Evolutionary conservation across 345 rosid genomes (phyloP), one percentile per base, ranked within the genome.

Genomic region (Citrus sp.): DNA sequence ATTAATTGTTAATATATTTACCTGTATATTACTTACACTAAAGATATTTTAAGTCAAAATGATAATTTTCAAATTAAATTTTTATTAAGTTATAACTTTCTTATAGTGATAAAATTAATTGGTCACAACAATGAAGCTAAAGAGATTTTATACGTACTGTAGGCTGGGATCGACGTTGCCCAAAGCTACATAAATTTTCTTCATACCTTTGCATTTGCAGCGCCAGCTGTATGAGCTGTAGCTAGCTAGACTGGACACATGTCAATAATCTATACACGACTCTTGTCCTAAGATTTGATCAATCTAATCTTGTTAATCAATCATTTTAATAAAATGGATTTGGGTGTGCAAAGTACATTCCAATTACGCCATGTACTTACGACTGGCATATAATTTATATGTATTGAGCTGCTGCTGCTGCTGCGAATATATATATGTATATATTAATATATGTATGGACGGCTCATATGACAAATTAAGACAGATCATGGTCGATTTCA

Each of bases 351-450:
- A 66, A 76, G 83, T 68, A 84, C 86, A 80, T 84, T 80, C 81
- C 81, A 84, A 75, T 75, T 77, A 81, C 78, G 64, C 54, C 77
- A 75, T 70, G 87, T 82, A 81, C 85, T 73, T 80, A 74, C 84
- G 79, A 84, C 84, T 82, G 83, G n/a, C 79, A 77, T 40, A 66
- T 66, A 77, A 73, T 68, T 69, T 59, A 40, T 63, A 32, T 32
- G 5, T 32, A 38, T 24, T 35, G 5, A 46, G 51, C 51, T 12
- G 51, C 18, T 12, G 51, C 16, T 28, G 30, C 30, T 28, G 30
- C 30, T 30, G 30, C 30, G 30, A 30, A 30, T 30, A 30, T 30
- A 37, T 37, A 37, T 35, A 10, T n/a, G n/a, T 2, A 42, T 10
- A 10, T 42, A 46, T 0, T 13, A 0, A 12, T 10, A 42, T 3